These are phyloP conservation scores for Melanomma pulvis-pyrius DNA, from an alignment of 495 filamentous ascomycete genomes.

Conservation along the genomic window DNA sequence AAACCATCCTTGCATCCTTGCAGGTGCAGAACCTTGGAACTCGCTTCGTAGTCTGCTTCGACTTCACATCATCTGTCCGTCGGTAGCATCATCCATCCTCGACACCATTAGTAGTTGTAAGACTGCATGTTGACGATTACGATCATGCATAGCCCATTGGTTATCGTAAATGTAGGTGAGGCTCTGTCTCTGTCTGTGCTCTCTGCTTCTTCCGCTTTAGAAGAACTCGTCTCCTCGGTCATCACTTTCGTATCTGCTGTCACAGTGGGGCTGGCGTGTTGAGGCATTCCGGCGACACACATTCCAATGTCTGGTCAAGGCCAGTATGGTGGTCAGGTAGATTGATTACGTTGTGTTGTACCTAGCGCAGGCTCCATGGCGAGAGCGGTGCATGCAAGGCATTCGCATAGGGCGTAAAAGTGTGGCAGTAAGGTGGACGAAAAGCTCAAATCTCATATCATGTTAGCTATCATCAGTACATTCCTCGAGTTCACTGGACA, in stretches of 20 bases:
- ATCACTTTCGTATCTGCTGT: not conserved
- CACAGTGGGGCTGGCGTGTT: not conserved
- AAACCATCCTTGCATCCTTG: constrained; percentile 14
- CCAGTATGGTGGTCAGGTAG: not conserved
- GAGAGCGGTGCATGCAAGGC: not conserved
- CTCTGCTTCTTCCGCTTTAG: not conserved
- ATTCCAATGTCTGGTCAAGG: not conserved
- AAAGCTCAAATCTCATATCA: not conserved
- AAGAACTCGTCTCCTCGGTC: not conserved
- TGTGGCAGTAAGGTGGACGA: not conserved
- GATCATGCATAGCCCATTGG: not conserved
- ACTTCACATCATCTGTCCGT: not conserved
- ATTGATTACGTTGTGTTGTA: not conserved
- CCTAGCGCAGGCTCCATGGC: too few relatives aligned
- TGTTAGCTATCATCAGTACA: not conserved
- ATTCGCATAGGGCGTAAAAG: not conserved
- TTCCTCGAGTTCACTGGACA: constrained; percentile 13
- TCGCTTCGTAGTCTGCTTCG: not conserved
- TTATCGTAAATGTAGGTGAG: not conserved
- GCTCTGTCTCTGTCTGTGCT: not conserved
- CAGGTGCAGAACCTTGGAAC: not conserved
- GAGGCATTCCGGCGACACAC: not conserved
- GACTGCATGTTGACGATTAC: too few relatives aligned
- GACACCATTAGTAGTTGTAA: not conserved
- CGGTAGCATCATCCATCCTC: not conserved